Conservation (phyloP, 2,329 filamentous ascomycete genomes). For the Leptographium wingfieldii region DNA sequence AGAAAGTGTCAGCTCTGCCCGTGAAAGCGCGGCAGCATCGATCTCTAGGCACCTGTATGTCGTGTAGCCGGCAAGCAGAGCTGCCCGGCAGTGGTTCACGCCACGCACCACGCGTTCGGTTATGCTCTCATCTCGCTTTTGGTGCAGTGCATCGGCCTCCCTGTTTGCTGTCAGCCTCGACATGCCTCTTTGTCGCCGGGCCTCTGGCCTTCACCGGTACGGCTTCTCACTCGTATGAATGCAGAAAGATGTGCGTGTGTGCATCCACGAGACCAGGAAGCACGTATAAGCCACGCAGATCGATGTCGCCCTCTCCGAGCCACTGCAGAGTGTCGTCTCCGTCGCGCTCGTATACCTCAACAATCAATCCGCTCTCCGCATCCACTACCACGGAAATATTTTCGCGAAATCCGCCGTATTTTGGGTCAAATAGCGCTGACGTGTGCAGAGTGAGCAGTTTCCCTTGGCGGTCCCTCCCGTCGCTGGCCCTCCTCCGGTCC, state of each 20-base stretch:
- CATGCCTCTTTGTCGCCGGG: neutral
- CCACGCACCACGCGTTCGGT: constrained; percentile 42
- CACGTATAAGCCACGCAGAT: constrained; percentile 39
- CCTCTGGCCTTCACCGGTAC: neutral
- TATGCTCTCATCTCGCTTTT: constrained; percentile 46
- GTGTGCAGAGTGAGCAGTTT: constrained; percentile 25
- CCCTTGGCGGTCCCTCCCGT: neutral
- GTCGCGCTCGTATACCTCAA: constrained; percentile 13
- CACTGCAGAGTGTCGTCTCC: constrained; percentile 15
- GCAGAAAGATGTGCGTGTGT: constrained; percentile 44
- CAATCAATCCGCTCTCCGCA: constrained; percentile 26
- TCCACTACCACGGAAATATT: constrained; percentile 31
- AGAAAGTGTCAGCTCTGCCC: neutral
- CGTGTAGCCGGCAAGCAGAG: constrained; percentile 44
- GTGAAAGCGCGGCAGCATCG: neutral
- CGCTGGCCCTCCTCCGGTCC: neutral
- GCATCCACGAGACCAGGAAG: constrained; percentile 42
- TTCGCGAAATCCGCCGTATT: constrained; percentile 25
- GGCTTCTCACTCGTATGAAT: constrained; percentile 27
- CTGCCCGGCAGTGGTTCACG: constrained; percentile 37
- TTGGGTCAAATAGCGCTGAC: constrained; percentile 32
- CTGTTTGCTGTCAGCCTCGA: constrained; percentile 12
- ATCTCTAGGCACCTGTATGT: constrained; percentile 25
- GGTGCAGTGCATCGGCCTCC: constrained; percentile 27
- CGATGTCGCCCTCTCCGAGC: constrained; percentile 28